phyloP scores from a whole-genome alignment of 192 early-diverging fungal species.

The Jimgerdemannia lactiflua region DNA sequence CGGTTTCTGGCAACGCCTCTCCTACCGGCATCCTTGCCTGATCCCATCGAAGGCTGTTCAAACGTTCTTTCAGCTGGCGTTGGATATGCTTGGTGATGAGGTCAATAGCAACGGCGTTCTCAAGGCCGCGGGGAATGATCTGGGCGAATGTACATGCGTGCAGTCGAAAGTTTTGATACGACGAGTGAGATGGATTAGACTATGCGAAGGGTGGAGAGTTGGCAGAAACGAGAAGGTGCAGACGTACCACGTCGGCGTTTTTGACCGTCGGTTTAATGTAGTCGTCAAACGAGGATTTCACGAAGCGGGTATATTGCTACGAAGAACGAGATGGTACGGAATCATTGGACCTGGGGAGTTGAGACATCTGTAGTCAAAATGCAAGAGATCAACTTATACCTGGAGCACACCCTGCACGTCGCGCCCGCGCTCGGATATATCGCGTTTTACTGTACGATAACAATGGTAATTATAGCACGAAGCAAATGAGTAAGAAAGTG shows the following conservation, averaged over 20 bases:
- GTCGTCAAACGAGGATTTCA: constrained; percentile 93
- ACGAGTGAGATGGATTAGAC: not conserved
- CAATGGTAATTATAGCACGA: not conserved
- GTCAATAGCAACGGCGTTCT: constrained; percentile 90
- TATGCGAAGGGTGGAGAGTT: not conserved
- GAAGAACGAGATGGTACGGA: not conserved
- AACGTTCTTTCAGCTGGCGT: constrained; percentile 76
- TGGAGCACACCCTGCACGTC: constrained; percentile 82
- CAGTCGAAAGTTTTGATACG: not conserved
- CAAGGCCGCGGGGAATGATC: constrained; percentile 90
- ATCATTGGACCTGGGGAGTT: not conserved
- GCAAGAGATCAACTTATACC: constrained; percentile 16
- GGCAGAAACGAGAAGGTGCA: not conserved
- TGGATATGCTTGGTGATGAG: constrained; percentile 88
- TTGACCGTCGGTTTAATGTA: constrained; percentile 91
- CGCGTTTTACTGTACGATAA: constrained; percentile 68
- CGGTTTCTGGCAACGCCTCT: constrained; percentile 35
- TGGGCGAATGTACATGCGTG: constrained; percentile 12
- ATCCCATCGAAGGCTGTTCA: constrained; percentile 53
- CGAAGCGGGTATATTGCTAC: constrained; percentile 86
- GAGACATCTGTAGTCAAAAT: too few species aligned
- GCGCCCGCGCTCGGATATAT: constrained; percentile 87
- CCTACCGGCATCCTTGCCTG: constrained; percentile 36
- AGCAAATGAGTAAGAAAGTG: too few species aligned
- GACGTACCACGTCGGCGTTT: constrained; percentile 80